These are phyloP conservation scores for Calvatia gigantea DNA, from an alignment of 768 basidiomycete genomes.

Conservation along the genomic window DNA sequence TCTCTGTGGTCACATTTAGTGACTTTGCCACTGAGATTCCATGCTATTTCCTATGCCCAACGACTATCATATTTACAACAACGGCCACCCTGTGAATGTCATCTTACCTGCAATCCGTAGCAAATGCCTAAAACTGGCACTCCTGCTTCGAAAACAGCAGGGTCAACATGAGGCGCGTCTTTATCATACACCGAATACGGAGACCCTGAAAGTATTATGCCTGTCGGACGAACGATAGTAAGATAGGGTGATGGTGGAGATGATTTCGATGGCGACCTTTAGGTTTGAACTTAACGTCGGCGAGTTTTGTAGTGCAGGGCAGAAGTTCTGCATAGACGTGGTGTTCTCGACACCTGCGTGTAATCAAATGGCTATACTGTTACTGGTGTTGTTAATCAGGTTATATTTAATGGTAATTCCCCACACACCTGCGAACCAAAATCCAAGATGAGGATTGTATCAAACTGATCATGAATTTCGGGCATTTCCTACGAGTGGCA, in stretches of 20 bases:
- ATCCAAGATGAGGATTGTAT: constrained; percentile 93
- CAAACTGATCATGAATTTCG: constrained; percentile 93
- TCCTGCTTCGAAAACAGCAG: constrained; percentile 80
- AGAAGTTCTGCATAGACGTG: constrained; percentile 97
- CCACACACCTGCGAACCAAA: constrained; percentile 88
- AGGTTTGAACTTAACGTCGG: constrained; percentile 88
- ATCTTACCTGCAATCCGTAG: constrained; percentile 86
- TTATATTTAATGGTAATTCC: constrained; percentile 6
- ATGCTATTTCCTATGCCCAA: constrained; percentile 80
- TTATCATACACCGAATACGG: constrained; percentile 97
- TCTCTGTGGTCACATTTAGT: constrained; percentile 88
- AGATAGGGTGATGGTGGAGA: constrained; percentile 2
- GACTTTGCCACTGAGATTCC: constrained; percentile 81
- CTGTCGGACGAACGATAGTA: constrained; percentile 29
- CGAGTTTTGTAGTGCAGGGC: constrained; percentile 91
- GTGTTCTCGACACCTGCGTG: constrained; percentile 94
- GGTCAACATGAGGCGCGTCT: constrained; percentile 92
- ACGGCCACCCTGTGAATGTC: not conserved
- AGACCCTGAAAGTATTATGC: constrained; percentile 95
- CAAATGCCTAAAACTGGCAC: constrained; percentile 96
- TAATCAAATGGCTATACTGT: constrained; percentile 97
- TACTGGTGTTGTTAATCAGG: constrained; percentile 9
- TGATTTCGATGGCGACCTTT: constrained; percentile 59
- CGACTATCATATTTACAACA: not conserved
- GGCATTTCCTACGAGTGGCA: constrained; percentile 42